phyloP scores from a whole-genome alignment of 176 grass and related monocot genomes.

The sorghum (Sorghum bicolor) region DNA sequence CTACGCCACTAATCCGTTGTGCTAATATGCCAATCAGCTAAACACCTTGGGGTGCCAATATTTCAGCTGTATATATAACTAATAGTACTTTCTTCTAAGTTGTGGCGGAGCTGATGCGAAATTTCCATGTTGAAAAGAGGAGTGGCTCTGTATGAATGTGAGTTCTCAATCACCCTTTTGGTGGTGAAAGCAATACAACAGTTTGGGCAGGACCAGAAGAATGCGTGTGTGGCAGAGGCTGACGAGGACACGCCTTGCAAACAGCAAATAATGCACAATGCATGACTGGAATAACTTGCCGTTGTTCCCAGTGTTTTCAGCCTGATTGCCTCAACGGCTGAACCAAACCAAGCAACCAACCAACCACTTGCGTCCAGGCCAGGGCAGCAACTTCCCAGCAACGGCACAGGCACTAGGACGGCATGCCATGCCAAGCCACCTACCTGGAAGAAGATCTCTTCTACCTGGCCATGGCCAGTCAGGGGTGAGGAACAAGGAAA shows the following conservation, averaged over 20 bases:
- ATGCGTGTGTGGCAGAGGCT: slow-evolving; percentile 4
- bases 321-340: not conserved
- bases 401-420: not conserved
- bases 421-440: not conserved
- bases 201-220: not conserved
- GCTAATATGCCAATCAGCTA: not conserved
- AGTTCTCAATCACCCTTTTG: not conserved
- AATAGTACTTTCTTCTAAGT: not conserved
- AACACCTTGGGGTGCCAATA: not conserved
- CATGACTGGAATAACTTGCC: not conserved
- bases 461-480: not conserved
- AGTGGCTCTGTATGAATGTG: not conserved
- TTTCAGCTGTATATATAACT: not conserved
- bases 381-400: slow-evolving; percentile 5
- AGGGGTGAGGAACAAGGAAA: not conserved
- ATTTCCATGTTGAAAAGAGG: not conserved
- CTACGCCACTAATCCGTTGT: not conserved
- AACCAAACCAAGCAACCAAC: not conserved
- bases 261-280: not conserved
- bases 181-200: not conserved
- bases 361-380: slow-evolving; percentile 18
- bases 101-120: not conserved
- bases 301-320: not conserved
- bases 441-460: slow-evolving; percentile 10
- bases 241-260: not conserved